These are phyloP conservation scores for Kuraishia hungarica DNA, from an alignment of 805 yeast genomes.

Conservation along the genomic window DNA sequence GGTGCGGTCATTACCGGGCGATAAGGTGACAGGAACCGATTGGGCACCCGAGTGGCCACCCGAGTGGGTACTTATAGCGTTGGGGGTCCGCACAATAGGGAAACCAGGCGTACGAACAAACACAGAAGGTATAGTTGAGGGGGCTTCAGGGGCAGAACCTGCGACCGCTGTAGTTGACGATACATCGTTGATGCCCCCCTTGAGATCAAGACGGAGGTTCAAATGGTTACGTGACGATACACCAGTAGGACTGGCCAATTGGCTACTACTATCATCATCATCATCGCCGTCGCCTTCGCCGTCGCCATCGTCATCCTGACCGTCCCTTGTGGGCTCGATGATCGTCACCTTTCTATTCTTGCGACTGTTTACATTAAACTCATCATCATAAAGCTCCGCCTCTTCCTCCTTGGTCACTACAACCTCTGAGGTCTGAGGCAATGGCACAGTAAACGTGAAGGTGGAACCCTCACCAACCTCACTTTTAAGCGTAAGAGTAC, in stretches of 20 bases:
- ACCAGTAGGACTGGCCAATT: not conserved
- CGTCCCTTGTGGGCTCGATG: not conserved
- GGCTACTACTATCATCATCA: too few species aligned
- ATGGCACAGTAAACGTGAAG: conserved; percentile 72
- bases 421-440: conserved; percentile 56
- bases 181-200: not conserved
- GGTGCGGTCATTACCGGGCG: conserved; percentile 4
- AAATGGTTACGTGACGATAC: not conserved
- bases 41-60: not conserved
- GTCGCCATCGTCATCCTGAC: too few species aligned
- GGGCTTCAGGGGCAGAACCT: too few species aligned
- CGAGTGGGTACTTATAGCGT: not conserved
- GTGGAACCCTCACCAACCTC: conserved; percentile 77
- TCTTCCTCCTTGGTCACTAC: conserved; percentile 33
- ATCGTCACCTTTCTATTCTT: not conserved
- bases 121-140: not conserved
- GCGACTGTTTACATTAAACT: conserved; percentile 1
- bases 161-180: too few species aligned
- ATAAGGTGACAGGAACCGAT: not conserved
- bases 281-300: not conserved
- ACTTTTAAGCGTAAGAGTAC: conserved; percentile 69
- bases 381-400: conserved; percentile 24
- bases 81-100: not conserved
- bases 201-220: not conserved
- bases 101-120: not conserved